These are phyloP conservation scores for Aspergillus bertholletiae DNA, from an alignment of 495 filamentous ascomycete species.

Conservation along the genomic window DNA sequence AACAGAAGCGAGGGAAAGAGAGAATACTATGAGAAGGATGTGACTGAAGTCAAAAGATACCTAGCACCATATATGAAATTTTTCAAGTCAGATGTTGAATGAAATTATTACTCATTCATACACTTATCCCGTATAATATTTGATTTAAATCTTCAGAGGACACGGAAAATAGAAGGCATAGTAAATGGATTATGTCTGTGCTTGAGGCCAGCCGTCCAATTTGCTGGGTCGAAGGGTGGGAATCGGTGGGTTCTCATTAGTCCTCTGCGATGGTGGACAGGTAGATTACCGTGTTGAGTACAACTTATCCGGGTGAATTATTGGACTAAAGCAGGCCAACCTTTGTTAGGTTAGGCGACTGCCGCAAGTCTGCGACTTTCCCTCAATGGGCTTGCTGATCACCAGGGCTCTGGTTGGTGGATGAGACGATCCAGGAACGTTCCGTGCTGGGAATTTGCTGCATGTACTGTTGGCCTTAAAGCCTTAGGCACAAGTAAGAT, in stretches of 20 bases:
- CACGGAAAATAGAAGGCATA: conserved; percentile 7
- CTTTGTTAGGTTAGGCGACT: conserved; percentile 2
- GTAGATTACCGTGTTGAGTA: not conserved
- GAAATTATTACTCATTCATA: not conserved
- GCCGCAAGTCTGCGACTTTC: not conserved
- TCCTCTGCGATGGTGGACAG: not conserved
- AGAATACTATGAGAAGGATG: not conserved
- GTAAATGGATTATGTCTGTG: conserved; percentile 8
- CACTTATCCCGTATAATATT: not conserved
- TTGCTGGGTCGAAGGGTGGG: conserved; percentile 1
- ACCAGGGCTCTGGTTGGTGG: conserved; percentile 14
- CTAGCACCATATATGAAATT: not conserved
- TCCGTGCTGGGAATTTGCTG: conserved; percentile 3
- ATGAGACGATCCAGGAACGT: conserved; percentile 22
- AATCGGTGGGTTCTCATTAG: not conserved
- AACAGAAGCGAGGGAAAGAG: not conserved
- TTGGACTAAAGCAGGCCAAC: conserved; percentile 3
- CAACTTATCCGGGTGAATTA: not conserved
- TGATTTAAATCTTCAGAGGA: not conserved
- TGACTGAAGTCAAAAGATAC: not conserved
- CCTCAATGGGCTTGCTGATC: conserved; percentile 10
- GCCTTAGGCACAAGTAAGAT: conserved; percentile 9
- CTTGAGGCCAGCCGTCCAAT: not conserved
- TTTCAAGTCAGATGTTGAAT: not conserved
- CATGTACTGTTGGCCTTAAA: not conserved